Conservation (phyloP, 345 rosid species). For the Limnanthes douglasii region DNA sequence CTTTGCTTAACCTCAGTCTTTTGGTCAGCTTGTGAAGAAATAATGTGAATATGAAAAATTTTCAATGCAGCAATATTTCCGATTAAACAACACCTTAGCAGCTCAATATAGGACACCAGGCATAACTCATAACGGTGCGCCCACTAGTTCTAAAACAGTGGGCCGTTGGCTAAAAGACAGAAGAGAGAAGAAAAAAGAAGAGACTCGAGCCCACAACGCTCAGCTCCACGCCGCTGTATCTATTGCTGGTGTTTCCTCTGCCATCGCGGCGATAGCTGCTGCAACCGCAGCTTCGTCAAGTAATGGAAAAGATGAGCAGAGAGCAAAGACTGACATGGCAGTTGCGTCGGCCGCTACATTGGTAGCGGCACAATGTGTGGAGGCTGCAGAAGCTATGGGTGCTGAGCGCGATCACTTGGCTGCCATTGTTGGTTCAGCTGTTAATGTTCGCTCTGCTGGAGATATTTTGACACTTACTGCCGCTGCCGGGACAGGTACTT, state of each 20-base stretch:
- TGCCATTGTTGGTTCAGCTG: conserved; percentile 63
- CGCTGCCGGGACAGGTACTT: conserved; percentile 90
- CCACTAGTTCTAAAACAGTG: conserved; percentile 54
- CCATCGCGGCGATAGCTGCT: conserved; percentile 74
- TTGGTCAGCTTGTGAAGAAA: not conserved
- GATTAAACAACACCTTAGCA: conserved; percentile 31
- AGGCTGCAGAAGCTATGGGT: conserved; percentile 83
- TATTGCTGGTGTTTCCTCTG: conserved; percentile 79
- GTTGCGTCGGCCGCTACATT: conserved; percentile 76
- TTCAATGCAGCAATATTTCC: conserved; percentile 49
- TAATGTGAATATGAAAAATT: not conserved
- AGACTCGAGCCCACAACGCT: conserved; percentile 62
- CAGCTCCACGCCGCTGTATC: conserved; percentile 82
- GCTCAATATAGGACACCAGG: too few species aligned
- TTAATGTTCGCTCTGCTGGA: conserved; percentile 64
- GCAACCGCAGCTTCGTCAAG: conserved; percentile 64
- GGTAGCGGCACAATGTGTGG: conserved; percentile 83
- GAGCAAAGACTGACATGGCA: conserved; percentile 73
- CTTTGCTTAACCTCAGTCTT: not conserved
- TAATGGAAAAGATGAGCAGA: conserved; percentile 66
- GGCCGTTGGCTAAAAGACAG: conserved; percentile 81
- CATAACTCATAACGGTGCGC: too few species aligned
- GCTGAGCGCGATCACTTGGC: conserved; percentile 83
- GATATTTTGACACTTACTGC: conserved; percentile 86
- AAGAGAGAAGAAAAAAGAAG: conserved; percentile 84